Evolutionary conservation across 192 early-diverging fungal species (phyloP).

Genomic region (Coemansia sp.): DNA sequence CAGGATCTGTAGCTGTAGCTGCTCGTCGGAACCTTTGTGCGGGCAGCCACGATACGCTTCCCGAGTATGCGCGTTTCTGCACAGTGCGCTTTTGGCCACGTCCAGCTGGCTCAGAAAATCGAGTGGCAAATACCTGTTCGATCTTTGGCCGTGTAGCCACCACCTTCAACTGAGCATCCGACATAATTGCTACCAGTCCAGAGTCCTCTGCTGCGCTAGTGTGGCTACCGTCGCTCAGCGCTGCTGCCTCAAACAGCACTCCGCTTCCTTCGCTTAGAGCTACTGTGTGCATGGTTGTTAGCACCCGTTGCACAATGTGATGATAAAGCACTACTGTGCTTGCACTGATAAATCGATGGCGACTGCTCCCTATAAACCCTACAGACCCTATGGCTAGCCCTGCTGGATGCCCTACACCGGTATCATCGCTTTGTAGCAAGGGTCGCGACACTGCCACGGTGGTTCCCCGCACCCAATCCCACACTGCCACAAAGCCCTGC

Average conservation of each 20-base stretch:
- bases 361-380: slow-evolving; percentile 45
- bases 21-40: slow-evolving; percentile 22
- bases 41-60: slow-evolving; percentile 45
- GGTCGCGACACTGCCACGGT: slow-evolving; percentile 36
- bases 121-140: slow-evolving; percentile 30
- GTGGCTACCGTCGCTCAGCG: slow-evolving; percentile 27
- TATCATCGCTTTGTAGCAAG: slow-evolving; percentile 27
- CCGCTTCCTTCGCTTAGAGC: slow-evolving; percentile 8
- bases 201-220: slow-evolving; percentile 28
- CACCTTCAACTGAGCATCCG: slow-evolving; percentile 26
- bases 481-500: slow-evolving; percentile 42
- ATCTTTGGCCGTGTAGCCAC: slow-evolving; percentile 28
- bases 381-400: slow-evolving; percentile 36
- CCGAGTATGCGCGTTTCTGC: slow-evolving; percentile 38
- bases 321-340: slow-evolving; percentile 43
- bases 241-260: slow-evolving; percentile 30
- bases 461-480: slow-evolving; percentile 47
- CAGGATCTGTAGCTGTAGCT: slow-evolving; percentile 30
- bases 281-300: slow-evolving; percentile 46
- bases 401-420: slow-evolving; percentile 29
- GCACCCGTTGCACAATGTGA: slow-evolving; percentile 44
- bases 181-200: slow-evolving; percentile 44
- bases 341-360: slow-evolving; percentile 47
- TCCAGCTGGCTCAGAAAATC: slow-evolving; percentile 7
- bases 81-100: slow-evolving; percentile 14